Evolutionary conservation across 768 basidiomycete genomes (phyloP).

Genomic region (Termitomyces sp.): DNA sequence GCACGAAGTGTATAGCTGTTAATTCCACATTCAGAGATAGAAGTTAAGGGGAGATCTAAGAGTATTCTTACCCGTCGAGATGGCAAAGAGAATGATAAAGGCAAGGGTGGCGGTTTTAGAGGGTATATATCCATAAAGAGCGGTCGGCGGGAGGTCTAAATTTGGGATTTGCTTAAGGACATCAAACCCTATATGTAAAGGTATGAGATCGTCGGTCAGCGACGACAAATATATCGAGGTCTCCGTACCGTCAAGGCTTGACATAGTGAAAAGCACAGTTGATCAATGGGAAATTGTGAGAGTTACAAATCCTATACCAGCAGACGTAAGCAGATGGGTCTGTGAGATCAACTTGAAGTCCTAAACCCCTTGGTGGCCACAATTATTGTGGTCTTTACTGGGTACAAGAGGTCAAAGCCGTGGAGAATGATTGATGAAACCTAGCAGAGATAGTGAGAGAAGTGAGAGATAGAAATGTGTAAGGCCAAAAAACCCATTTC

Average conservation of each 20-base stretch:
- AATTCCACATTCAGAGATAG: neutral
- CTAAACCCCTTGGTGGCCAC: too few relatives aligned
- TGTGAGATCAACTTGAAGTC: neutral
- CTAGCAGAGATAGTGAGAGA: neutral
- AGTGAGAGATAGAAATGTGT: too few relatives aligned
- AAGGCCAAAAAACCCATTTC: too few relatives aligned
- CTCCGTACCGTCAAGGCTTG: neutral
- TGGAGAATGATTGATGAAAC: neutral
- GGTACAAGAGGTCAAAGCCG: neutral
- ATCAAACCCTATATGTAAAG: neutral
- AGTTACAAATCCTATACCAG: neutral
- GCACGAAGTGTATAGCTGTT: constrained; percentile 42
- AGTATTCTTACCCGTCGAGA: constrained; percentile 31
- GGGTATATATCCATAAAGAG: constrained; percentile 37
- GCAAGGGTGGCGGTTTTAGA: constrained; percentile 32
- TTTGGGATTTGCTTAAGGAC: neutral
- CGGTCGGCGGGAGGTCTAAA: neutral
- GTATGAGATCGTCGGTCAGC: neutral
- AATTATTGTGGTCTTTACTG: neutral
- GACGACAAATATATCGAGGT: neutral
- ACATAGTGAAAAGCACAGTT: neutral
- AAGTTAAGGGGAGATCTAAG: neutral
- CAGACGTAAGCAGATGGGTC: too few relatives aligned
- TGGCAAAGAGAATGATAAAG: constrained; percentile 35
- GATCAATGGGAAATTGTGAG: neutral